phyloP scores from a whole-genome alignment of 768 basidiomycete species.

The Collybia sordida region DNA sequence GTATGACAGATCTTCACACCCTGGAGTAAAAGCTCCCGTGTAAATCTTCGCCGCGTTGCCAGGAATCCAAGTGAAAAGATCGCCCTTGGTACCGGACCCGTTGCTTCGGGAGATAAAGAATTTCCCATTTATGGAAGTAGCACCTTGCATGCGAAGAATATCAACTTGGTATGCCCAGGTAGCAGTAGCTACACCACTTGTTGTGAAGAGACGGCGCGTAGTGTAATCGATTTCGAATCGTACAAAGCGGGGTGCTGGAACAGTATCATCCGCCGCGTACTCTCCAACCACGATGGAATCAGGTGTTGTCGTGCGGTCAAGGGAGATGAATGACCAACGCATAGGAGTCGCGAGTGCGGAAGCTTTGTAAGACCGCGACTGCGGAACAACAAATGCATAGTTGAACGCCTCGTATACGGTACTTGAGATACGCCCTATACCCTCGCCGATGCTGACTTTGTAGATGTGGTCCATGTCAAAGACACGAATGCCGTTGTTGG shows the following conservation, averaged over 20 bases:
- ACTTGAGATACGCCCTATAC: conserved; percentile 9
- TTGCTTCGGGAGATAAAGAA: conserved; percentile 14
- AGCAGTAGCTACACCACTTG: conserved; percentile 10
- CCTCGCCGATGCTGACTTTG: conserved; percentile 8
- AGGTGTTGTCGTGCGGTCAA: conserved; percentile 13
- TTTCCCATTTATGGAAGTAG: conserved; percentile 11
- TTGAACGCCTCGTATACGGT: conserved; percentile 11
- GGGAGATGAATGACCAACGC: conserved; percentile 13
- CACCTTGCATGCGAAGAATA: conserved; percentile 14
- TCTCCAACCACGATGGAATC: conserved; percentile 12
- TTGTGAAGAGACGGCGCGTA: conserved; percentile 9
- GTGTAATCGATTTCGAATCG: conserved; percentile 13
- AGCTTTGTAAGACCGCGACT: conserved; percentile 8
- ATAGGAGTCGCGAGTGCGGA: conserved; percentile 6
- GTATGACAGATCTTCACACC: conserved; percentile 11
- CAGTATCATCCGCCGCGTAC: conserved; percentile 9
- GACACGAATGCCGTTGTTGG: conserved; percentile 12
- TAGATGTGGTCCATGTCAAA: conserved; percentile 13
- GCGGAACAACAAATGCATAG: conserved; percentile 11
- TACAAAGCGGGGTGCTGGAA: conserved; percentile 7
- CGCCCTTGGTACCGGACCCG: conserved; percentile 8
- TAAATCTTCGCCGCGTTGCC: background rate
- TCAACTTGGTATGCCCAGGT: conserved; percentile 13
- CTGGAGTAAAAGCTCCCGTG: conserved; percentile 5
- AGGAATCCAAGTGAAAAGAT: conserved; percentile 11